Base-by-base conservation (phyloP, 352 stramenopile species). In the Phytophthora citrophthora region DNA sequence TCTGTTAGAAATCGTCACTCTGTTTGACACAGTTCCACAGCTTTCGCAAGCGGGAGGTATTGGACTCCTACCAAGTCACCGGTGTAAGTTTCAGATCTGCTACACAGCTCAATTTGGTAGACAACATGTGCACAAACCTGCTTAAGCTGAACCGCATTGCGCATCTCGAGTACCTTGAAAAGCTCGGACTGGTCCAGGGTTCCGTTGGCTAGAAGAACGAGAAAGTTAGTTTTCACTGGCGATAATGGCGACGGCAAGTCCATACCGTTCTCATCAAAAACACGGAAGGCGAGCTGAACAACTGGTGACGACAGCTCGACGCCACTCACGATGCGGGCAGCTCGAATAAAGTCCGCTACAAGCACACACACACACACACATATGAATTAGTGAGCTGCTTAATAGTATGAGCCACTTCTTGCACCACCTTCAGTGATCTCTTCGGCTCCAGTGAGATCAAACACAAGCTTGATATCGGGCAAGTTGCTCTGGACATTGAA, bases 231-330 rank as follows among this genome's bases (percentile, higher is more conserved):
- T 18, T 36, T 18, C 6, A 26, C 18, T 20, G 27, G 27, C 11
- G 20, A 18, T n/a, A 40, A 18, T 31, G 16, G 45, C 13, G 41
- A 13, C 27, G 2, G 20, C 16, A 10, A 2, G 2, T 26, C 3
- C 66, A 11, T 51, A 91, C 85, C 82, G 43, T 91, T 78, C 52
- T 72, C 73, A 46, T 93, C 81, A 36, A 93, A 93, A 39, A 93
- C 65, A 15, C 81, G 85, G 61, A 93, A 93, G 10, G 79, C 83
- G 26, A 91, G 80, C 64, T 89, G 76, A 10, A 91, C 81, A 49
- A 93, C 80, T 0, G 81, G 77, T 27, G 82, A 86, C 39, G 85
- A 77, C 18, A 93, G 60, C 50, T 90, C 81, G 12, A 89, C 80
- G 38, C 79, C 79, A 40, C 69, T 89, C 16, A 91, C 85, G 48